Percentiles rank a stretch among this genome's conserved stretches.
These are phyloP conservation scores for Macrolepiota albuminosa DNA, from an alignment of 768 basidiomycete genomes.

Conservation along the genomic window DNA sequence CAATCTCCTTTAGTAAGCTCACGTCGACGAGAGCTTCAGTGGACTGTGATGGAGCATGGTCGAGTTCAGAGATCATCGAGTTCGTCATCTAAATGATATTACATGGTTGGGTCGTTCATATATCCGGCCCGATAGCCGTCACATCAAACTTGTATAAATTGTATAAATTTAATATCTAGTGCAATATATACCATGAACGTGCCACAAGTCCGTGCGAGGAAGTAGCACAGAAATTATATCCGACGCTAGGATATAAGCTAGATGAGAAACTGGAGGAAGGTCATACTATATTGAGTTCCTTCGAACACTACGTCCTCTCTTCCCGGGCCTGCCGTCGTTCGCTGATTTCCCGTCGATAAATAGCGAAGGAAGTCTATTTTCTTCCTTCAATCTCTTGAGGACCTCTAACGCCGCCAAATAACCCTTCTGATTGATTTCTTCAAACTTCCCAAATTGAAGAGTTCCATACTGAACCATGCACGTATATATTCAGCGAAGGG, in stretches of 20 bases:
- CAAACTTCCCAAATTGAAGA: slow-evolving; percentile 83
- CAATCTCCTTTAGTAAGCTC: slow-evolving; percentile 69
- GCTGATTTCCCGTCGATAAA: slow-evolving; percentile 56
- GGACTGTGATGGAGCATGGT: slow-evolving; percentile 16
- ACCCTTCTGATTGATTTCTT: slow-evolving; percentile 83
- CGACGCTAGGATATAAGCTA: not conserved
- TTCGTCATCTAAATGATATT: not conserved
- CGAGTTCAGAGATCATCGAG: slow-evolving; percentile 13
- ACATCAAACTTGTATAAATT: not conserved
- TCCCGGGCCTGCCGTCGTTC: slow-evolving; percentile 35
- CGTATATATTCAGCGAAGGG: not conserved
- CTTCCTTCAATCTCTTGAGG: slow-evolving; percentile 73
- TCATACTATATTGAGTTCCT: slow-evolving; percentile 66
- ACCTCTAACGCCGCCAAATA: slow-evolving; percentile 68
- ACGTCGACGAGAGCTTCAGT: slow-evolving; percentile 48
- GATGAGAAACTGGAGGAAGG: not conserved
- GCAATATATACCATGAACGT: not conserved
- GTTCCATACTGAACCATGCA: slow-evolving; percentile 70
- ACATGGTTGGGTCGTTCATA: not conserved
- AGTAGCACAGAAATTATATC: not conserved
- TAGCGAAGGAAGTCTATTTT: slow-evolving; percentile 78
- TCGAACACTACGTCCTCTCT: slow-evolving; percentile 72
- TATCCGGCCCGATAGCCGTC: slow-evolving; percentile 7
- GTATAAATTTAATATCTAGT: not conserved
- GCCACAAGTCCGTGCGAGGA: not conserved